These are phyloP conservation scores for Eimeria sp. DNA, from an alignment of 169 alveolate species.

Conservation along the genomic window DNA sequence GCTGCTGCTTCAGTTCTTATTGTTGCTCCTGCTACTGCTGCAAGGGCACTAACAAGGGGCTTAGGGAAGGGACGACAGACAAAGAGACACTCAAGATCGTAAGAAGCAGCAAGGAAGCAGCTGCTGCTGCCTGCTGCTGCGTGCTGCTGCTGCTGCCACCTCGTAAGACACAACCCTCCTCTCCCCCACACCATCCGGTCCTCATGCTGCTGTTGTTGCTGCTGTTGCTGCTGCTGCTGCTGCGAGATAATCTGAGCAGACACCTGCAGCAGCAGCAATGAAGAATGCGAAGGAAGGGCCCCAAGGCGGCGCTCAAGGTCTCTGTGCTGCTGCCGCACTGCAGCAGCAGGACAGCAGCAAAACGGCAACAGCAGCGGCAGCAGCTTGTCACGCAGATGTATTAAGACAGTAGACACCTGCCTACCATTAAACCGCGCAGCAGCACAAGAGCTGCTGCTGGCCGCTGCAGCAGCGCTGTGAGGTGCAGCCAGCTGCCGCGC, in stretches of 20 bases:
- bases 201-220: slow-evolving; percentile 36
- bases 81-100: slow-evolving; percentile 1
- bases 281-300: not conserved
- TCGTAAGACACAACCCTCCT: slow-evolving; percentile 52
- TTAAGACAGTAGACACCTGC: not conserved
- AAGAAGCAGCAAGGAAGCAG: slow-evolving; percentile 12
- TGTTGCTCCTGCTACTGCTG: slow-evolving; percentile 52
- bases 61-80: not conserved
- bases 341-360: slow-evolving; percentile 76
- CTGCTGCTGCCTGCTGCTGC: slow-evolving; percentile 79
- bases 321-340: slow-evolving; percentile 67
- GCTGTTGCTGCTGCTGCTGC: not conserved
- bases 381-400: not conserved
- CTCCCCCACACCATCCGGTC: not conserved
- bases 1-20: not conserved
- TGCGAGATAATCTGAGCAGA: not conserved
- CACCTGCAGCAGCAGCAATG: slow-evolving; percentile 46
- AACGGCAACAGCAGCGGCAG: slow-evolving; percentile 73
- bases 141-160: slow-evolving; percentile 56
- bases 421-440: not conserved
- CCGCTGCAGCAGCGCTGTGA: not conserved
- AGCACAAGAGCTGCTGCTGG: not conserved
- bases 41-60: slow-evolving; percentile 32
- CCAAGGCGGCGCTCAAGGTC: slow-evolving; percentile 27
- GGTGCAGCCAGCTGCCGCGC: too few species aligned